Base-by-base conservation (phyloP, 305 asterid genomes). In the Andrographis paniculata region DNA sequence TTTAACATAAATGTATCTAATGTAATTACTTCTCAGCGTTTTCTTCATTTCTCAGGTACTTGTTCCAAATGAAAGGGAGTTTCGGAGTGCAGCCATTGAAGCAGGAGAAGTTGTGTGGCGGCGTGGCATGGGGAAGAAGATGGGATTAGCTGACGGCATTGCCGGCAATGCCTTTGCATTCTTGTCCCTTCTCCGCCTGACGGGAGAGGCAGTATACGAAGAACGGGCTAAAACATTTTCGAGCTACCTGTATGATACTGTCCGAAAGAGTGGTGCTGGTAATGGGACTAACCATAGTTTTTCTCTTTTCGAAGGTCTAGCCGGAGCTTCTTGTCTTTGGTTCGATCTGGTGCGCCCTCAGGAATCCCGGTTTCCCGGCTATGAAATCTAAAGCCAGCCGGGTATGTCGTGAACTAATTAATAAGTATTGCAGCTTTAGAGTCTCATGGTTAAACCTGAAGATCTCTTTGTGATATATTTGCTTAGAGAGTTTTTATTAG, bases 31-130 rank as follows among this genome's bases (percentile, higher is more conserved):
- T n/a, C n/a, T n/a, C n/a, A n/a, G n/a, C n/a, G n/a, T n/a, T n/a
- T n/a, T n/a, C n/a, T 20, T 16, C 10, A 16, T 10, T 42, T 35
- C 47, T 22, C 69, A 80, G 95, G 81, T 81, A 27, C 48, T 81
- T n/a, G n/a, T n/a, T n/a, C 67, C 63, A 2, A 61, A 51, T 17
- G 80, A 76, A 17, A 66, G 94, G 42, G 93, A 82, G 41, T 73
- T 82, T n/a, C 87, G 89, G 0, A 73, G 74, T 63, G 96, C 82
- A 3, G 94, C 96, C 35, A 74, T 82, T 14, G 96, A 87, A 61
- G 94, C 89, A 0, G 96, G 94, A 15, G 96, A 87, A 65, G 87
- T 82, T 3, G 84, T 82, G 19, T 80, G 94, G 96, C 77, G 80
- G 65, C 75, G 61, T 17, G 93, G 96, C 10, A 58, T 87, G 59